Evolutionary conservation across 2,329 filamentous ascomycete species (phyloP), one percentile per base, ranked within the genome.

Genomic region (Botrytis hyacinthi): DNA sequence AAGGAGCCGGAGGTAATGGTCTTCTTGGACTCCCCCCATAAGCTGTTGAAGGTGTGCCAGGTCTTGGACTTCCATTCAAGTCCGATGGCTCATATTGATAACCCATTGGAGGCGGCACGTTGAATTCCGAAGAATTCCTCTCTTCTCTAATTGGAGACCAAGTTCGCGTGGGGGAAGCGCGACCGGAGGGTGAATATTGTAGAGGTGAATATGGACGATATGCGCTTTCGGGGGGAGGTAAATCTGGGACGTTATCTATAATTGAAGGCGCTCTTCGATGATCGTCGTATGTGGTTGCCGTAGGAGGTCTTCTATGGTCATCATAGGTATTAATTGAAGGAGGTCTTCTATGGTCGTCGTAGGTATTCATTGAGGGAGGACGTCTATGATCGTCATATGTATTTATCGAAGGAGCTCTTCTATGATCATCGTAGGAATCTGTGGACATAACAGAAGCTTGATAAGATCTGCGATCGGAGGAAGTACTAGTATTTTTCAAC

Each of bases 11-110:
- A 4, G 96, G 96, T 46, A 98, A 86, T 5, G 95, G 95, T 73
- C 95, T 88, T 77, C 94, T 89, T 18, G 95, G 93, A 80, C 94
- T 97, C 5, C 94, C 93, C 32, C 94, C 93, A 81, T 98, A 98
- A 81, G 90, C 88, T 3, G 94, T 95, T 0, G 94, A 94, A 1
- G 95, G 94, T 0, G 95, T 98, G 8, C 95, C 95, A 1, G 96
- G 95, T 74, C 96, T 86, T 10, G 96, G 95, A 75, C 90, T 95
- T 67, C 96, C 96, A 79, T 98, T 95, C 74, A 98, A 83, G 78
- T 98, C 95, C 35, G 91, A 87, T 0, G 94, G 93, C 82, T 98
- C 96, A 82, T 96, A 98, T 6, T 90, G 87, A 37, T 91, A 85
- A 76, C 86, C 90, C 1, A 93, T 89, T 4, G 93, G 91, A 14